These are phyloP conservation scores for Candida ovalis DNA, from an alignment of 805 yeast species.

Conservation along the genomic window DNA sequence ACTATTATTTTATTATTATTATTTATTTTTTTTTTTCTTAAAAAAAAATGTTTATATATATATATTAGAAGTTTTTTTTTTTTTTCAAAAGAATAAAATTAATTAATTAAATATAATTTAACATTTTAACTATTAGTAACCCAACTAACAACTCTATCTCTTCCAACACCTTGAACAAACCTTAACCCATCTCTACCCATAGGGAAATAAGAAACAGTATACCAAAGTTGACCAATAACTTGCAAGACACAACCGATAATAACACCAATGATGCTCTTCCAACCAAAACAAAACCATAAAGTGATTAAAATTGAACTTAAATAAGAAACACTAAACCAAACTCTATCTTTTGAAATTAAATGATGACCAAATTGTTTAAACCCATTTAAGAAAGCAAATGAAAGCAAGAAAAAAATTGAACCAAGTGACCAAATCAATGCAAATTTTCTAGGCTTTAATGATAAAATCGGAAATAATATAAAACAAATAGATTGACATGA, in stretches of 20 bases:
- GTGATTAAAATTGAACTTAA: constrained; percentile 73
- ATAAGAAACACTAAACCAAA: constrained; percentile 71
- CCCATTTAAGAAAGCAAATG: constrained; percentile 87
- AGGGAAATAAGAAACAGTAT: constrained; percentile 86
- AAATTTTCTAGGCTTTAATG: constrained; percentile 80
- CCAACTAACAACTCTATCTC: constrained; percentile 18
- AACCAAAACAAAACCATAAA: constrained; percentile 61
- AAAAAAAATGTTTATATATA: background rate
- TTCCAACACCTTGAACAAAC: constrained; percentile 20
- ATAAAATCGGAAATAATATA: constrained; percentile 76
- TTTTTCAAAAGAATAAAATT: no score
- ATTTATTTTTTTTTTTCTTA: background rate
- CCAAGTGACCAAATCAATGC: constrained; percentile 86
- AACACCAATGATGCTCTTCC: constrained; percentile 65
- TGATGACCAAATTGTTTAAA: constrained; percentile 69
- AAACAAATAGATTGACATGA: constrained; percentile 75
- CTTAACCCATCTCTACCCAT: constrained; percentile 56
- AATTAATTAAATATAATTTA: background rate
- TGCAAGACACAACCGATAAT: constrained; percentile 67
- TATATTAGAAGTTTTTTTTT: background rate
- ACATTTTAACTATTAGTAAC: constrained; percentile 15
- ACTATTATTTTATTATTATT: background rate
- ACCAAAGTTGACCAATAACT: constrained; percentile 76
- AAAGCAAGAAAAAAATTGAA: constrained; percentile 69
- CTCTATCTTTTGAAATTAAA: constrained; percentile 62